phyloP scores from a whole-genome alignment of 2,329 filamentous ascomycete genomes.

The Hymenoscyphus occultus region DNA sequence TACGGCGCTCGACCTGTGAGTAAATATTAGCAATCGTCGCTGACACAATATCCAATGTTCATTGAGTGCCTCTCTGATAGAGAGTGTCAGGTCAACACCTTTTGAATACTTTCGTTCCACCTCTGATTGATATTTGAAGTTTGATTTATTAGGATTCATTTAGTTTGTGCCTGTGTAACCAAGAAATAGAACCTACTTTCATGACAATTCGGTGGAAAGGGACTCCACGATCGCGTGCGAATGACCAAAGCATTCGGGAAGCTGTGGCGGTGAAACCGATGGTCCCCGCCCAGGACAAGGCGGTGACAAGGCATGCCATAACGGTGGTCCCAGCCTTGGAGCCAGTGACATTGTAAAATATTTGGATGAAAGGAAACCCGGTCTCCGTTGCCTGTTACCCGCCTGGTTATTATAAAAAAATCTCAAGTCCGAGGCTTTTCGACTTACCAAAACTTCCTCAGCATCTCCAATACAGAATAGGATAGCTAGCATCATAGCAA shows the following conservation, averaged over 20 bases:
- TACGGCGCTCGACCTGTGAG: conserved; percentile 12
- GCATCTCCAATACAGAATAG: conserved; percentile 53
- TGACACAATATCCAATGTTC: too few species aligned
- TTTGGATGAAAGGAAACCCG: conserved; percentile 55
- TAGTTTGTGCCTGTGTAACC: too few species aligned
- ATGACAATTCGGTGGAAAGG: conserved; percentile 25
- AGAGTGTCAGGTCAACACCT: too few species aligned
- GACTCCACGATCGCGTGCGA: conserved; percentile 43
- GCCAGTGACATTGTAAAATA: conserved; percentile 46
- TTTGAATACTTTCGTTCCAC: too few species aligned
- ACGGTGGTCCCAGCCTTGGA: conserved; percentile 39
- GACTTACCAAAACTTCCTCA: conserved; percentile 41
- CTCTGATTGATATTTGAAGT: too few species aligned
- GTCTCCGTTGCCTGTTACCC: conserved; percentile 35
- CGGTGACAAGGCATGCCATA: conserved; percentile 40
- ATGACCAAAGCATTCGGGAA: conserved; percentile 42
- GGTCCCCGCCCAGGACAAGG: conserved; percentile 43
- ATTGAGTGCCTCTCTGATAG: too few species aligned
- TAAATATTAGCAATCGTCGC: too few species aligned
- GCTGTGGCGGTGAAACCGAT: conserved; percentile 37
- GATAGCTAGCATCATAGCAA: conserved; percentile 52
- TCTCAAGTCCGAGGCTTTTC: too few species aligned
- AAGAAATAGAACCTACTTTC: conserved; percentile 7
- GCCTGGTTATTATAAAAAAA: too few species aligned
- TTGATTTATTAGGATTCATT: too few species aligned